These are phyloP conservation scores for Trypanosoma mega DNA, from an alignment of 208 protist genomes.

Conservation along the genomic window DNA sequence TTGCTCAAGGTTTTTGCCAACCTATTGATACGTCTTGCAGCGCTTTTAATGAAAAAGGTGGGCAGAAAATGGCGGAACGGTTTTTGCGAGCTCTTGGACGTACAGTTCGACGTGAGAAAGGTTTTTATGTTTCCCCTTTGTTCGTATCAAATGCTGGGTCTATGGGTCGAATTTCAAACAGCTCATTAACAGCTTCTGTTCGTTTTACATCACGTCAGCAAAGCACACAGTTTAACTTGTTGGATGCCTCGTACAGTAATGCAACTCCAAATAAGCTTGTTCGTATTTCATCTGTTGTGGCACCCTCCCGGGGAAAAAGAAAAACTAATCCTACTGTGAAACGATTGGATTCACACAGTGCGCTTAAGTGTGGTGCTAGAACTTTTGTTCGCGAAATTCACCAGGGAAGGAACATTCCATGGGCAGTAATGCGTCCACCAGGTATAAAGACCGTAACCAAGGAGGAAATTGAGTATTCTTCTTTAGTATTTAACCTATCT, in stretches of 20 bases:
- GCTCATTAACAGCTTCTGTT: conserved; percentile 69
- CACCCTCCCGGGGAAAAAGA: conserved; percentile 41
- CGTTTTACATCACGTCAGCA: conserved; percentile 82
- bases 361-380: conserved; percentile 67
- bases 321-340: conserved; percentile 30
- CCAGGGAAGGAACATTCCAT: conserved; percentile 72
- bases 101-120: conserved; percentile 79
- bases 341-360: conserved; percentile 65
- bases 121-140: conserved; percentile 82
- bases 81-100: conserved; percentile 76
- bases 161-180: conserved; percentile 75
- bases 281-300: conserved; percentile 62
- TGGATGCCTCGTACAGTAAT: conserved; percentile 85
- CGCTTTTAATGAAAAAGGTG: conserved; percentile 13
- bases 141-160: conserved; percentile 70
- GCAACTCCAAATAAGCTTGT: conserved; percentile 83
- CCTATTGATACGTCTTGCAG: conserved; percentile 19
- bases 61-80: conserved; percentile 44
- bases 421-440: conserved; percentile 78
- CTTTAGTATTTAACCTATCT: conserved; percentile 54
- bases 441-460: conserved; percentile 46
- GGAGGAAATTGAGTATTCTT: conserved; percentile 47
- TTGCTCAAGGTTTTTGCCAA: conserved; percentile 82
- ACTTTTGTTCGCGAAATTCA: conserved; percentile 84
- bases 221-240: conserved; percentile 58